These are phyloP conservation scores for Erodium moschatum DNA, from an alignment of 441 rosid genomes.

Conservation along the genomic window DNA sequence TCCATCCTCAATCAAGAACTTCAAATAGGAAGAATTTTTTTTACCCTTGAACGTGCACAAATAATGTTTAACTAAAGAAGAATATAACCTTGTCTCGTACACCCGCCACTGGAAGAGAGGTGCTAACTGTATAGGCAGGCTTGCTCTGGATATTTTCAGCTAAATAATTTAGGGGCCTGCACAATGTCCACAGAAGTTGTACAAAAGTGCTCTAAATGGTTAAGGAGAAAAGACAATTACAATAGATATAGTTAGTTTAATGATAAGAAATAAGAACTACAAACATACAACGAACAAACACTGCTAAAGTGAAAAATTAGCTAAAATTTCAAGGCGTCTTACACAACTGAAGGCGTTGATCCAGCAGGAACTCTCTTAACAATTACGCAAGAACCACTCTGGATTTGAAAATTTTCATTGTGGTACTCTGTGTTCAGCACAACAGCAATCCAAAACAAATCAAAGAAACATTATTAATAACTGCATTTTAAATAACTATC, in stretches of 20 bases:
- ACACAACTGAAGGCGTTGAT: constrained; percentile 23
- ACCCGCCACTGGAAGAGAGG: constrained; percentile 22
- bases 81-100: constrained; percentile 1
- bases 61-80: not conserved
- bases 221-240: not conserved
- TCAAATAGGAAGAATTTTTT: no score
- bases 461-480: not conserved
- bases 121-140: constrained; percentile 11
- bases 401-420: constrained; percentile 31
- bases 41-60: no score
- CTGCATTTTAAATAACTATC: not conserved
- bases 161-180: constrained; percentile 23
- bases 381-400: constrained; percentile 38
- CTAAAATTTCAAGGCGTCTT: constrained; percentile 9
- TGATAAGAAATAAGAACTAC: not conserved
- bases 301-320: not conserved
- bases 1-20: no score
- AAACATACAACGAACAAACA: not conserved
- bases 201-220: not conserved
- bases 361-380: constrained; percentile 46
- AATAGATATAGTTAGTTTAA: not conserved
- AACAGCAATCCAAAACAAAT: not conserved
- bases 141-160: constrained; percentile 16
- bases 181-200: constrained; percentile 5
- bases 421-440: constrained; percentile 28